phyloP scores from a whole-genome alignment of 2,329 filamentous ascomycete genomes.

The Verticillium dahliae region DNA sequence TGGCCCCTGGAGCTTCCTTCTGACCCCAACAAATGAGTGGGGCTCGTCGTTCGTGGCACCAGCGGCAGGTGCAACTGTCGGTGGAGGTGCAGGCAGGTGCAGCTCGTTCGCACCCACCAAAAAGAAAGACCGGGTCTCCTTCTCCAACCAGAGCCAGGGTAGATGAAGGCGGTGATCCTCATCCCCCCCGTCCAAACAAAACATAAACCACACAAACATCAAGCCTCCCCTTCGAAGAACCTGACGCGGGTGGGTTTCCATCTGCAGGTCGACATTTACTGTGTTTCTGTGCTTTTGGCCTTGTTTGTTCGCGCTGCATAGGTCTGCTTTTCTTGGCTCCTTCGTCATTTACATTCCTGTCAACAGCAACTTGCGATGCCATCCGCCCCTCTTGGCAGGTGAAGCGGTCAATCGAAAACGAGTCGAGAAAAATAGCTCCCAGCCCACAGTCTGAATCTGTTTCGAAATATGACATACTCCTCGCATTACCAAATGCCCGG shows the following conservation, averaged over 20 bases:
- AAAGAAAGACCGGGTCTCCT: not conserved
- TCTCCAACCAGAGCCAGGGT: not conserved
- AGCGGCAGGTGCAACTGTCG: not conserved
- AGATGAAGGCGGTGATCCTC: not conserved
- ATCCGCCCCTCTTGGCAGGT: not conserved
- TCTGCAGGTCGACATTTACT: not conserved
- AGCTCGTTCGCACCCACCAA: not conserved
- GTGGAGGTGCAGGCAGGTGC: not conserved
- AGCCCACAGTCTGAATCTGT: not conserved
- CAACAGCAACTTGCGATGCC: not conserved
- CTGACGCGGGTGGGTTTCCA: not conserved
- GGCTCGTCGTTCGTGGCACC: not conserved
- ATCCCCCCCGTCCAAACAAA: not conserved
- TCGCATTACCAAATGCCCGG: conserved; percentile 25
- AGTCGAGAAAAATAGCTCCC: not conserved
- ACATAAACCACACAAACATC: not conserved
- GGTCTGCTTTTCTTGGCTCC: not conserved
- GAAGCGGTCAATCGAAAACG: not conserved
- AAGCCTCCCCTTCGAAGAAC: not conserved
- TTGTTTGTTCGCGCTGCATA: not conserved
- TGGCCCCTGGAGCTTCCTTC: not conserved
- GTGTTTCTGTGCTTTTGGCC: not conserved
- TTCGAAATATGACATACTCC: conserved; percentile 21
- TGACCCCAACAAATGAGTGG: too few relatives aligned
- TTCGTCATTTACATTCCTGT: not conserved